phyloP scores from a whole-genome alignment of 306 rosid species.

The Urtica urens region DNA sequence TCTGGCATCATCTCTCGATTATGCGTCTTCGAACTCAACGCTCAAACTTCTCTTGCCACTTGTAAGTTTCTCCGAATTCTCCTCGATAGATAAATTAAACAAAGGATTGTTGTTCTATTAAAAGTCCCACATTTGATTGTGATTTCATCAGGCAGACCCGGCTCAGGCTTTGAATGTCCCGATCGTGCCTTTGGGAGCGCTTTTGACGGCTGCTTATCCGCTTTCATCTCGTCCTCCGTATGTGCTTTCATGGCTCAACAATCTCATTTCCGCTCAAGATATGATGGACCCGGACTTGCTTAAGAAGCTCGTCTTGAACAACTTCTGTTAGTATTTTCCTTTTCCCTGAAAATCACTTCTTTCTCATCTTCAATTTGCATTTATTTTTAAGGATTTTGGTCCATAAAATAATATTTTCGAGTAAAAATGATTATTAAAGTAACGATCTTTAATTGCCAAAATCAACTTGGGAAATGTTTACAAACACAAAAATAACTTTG shows the following conservation, averaged over 20 bases:
- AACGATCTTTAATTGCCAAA: too few species aligned
- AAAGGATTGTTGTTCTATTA: too few species aligned
- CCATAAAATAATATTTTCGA: too few species aligned
- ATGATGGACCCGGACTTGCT: slow-evolving; percentile 94
- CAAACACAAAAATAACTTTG: too few species aligned
- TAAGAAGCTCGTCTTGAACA: slow-evolving; percentile 74
- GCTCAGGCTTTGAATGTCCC: slow-evolving; percentile 96
- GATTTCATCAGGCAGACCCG: slow-evolving; percentile 99
- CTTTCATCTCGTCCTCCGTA: slow-evolving; percentile 71
- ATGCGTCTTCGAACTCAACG: slow-evolving; percentile 78
- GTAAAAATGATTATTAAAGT: too few species aligned
- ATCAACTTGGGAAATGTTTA: too few species aligned
- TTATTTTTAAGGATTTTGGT: too few species aligned
- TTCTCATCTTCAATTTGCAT: too few species aligned
- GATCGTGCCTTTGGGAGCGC: slow-evolving; percentile 78
- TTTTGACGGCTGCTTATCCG: slow-evolving; percentile 82
- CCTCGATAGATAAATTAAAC: too few species aligned
- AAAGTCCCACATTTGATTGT: too few species aligned
- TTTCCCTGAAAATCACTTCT: slow-evolving; percentile 13
- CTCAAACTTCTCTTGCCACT: slow-evolving; percentile 83
- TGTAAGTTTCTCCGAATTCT: slow-evolving; percentile 41
- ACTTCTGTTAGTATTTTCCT: slow-evolving; percentile 95
- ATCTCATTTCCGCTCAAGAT: slow-evolving; percentile 78
- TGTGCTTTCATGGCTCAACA: slow-evolving; percentile 71
- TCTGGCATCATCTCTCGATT: slow-evolving; percentile 88